Conservation (phyloP, 345 rosid species). For the Pelargonium nanum region DNA sequence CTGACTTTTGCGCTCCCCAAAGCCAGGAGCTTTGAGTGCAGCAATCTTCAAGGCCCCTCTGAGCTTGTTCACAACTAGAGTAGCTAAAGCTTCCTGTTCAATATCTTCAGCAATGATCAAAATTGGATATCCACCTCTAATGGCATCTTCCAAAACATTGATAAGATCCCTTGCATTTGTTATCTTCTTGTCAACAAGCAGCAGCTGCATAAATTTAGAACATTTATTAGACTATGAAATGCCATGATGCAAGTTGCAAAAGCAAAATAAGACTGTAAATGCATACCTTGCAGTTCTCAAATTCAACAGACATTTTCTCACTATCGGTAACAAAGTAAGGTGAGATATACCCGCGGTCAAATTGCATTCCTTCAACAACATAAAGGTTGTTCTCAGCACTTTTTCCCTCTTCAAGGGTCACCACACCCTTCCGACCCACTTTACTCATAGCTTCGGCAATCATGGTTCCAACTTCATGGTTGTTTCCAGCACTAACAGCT, state of each 20-base stretch:
- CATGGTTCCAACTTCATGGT: constrained; percentile 85
- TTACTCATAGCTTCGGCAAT: constrained; percentile 97
- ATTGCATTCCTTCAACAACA: constrained; percentile 99
- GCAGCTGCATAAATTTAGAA: constrained; percentile 47
- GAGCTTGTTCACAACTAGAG: constrained; percentile 90
- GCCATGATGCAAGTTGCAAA: neutral
- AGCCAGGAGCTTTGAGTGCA: constrained; percentile 95
- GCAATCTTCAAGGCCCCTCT: constrained; percentile 92
- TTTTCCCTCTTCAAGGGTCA: constrained; percentile 97
- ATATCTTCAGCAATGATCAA: constrained; percentile 32
- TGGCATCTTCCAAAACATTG: constrained; percentile 28
- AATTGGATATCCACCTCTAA: constrained; percentile 22
- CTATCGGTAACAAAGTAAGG: constrained; percentile 96
- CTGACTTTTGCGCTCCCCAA: constrained; percentile 93
- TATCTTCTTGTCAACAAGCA: constrained; percentile 49
- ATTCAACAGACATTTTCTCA: constrained; percentile 97
- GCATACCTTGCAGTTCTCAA: constrained; percentile 94
- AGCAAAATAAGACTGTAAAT: neutral
- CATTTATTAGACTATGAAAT: neutral
- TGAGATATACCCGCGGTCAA: constrained; percentile 95
- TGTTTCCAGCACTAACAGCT: constrained; percentile 98
- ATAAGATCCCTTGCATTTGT: constrained; percentile 35
- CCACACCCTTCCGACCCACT: constrained; percentile 95
- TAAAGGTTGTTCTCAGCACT: constrained; percentile 93
- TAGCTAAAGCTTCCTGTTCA: constrained; percentile 44